Conservation (phyloP, 2,329 filamentous ascomycete species). For the Cryphonectria naterciae region DNA sequence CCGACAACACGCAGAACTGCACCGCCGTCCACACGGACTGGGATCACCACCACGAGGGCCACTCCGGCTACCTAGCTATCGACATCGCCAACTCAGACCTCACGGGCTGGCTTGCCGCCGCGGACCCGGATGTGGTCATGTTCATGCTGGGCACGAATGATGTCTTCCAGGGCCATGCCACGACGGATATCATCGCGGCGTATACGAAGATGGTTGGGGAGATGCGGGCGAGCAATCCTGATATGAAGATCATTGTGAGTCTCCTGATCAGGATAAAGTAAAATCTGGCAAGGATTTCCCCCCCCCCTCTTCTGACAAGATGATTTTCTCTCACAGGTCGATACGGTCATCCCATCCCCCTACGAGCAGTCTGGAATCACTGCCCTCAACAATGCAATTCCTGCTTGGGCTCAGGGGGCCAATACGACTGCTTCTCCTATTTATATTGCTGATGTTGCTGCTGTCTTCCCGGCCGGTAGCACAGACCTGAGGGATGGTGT, state of each 20-base stretch:
- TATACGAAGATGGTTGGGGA: conserved; percentile 45
- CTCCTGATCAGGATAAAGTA: not conserved
- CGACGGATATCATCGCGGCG: conserved; percentile 42
- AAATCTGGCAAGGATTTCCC: accelerated
- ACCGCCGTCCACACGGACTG: conserved; percentile 39
- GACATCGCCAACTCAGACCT: conserved; percentile 49
- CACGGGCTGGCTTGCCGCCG: conserved; percentile 42
- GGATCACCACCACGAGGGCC: conserved; percentile 48
- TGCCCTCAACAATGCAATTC: conserved; percentile 34
- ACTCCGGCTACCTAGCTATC: conserved; percentile 47
- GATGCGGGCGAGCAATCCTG: conserved; percentile 43
- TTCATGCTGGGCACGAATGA: conserved; percentile 54
- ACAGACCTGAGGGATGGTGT: conserved; percentile 44
- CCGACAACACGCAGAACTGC: conserved; percentile 44
- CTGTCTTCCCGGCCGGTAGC: conserved; percentile 37
- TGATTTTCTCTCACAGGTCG: conserved; percentile 37
- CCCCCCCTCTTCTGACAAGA: not conserved
- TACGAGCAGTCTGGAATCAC: conserved; percentile 35
- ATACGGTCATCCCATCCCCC: conserved; percentile 45
- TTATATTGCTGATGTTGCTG: conserved; percentile 44
- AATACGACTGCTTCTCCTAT: conserved; percentile 46
- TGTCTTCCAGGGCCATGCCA: conserved; percentile 38
- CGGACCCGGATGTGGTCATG: conserved; percentile 47
- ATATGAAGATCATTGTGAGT: conserved; percentile 46
- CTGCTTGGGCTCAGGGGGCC: conserved; percentile 41